A percentile compares a stretch with the other conserved stretches of the same genome.
Conservation (phyloP, 139 green algal genomes). For the Chlorella sp. region DNA sequence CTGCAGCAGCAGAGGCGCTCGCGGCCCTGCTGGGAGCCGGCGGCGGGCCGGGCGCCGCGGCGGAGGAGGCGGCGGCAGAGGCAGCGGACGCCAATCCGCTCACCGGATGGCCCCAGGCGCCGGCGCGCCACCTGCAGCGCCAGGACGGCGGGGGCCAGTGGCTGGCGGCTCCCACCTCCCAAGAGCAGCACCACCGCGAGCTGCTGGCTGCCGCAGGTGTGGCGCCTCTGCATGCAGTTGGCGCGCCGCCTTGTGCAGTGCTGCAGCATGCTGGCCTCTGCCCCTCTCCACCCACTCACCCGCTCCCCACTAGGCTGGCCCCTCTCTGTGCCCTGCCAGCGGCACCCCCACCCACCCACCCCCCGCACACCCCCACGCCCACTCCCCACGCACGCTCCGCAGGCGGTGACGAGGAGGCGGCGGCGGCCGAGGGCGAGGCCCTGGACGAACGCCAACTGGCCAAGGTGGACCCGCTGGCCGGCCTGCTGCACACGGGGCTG, state of each 20-base stretch:
- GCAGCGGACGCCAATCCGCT: slow-evolving; percentile 26
- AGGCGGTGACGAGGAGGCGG: not conserved
- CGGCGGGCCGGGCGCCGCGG: not conserved
- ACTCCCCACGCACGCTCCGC: not conserved
- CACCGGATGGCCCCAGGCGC: slow-evolving; percentile 28
- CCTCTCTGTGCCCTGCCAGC: not conserved
- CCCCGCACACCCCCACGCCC: not conserved
- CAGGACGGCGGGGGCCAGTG: not conserved
- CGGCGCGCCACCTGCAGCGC: slow-evolving; percentile 29
- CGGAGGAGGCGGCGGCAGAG: slow-evolving; percentile 42
- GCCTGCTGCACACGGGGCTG: slow-evolving; percentile 65
- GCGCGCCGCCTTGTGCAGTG: not conserved
- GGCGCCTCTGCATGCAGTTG: slow-evolving; percentile 4
- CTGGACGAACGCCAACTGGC: slow-evolving; percentile 56
- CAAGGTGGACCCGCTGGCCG: slow-evolving; percentile 55
- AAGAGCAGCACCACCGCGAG: not conserved
- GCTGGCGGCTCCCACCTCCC: slow-evolving; percentile 20
- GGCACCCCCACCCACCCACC: not conserved
- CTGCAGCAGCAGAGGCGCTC: slow-evolving; percentile 51
- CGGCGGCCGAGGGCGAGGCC: slow-evolving; percentile 25
- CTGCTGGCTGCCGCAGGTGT: slow-evolving; percentile 1
- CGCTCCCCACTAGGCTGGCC: not conserved
- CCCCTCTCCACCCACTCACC: not conserved
- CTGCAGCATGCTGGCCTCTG: slow-evolving; percentile 1
- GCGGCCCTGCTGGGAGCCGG: slow-evolving; percentile 36